A percentile compares a stretch with the other conserved stretches of the same genome.
Conservation (phyloP, 371 early-diverging fungal genomes). For the Mucor racemosus region DNA sequence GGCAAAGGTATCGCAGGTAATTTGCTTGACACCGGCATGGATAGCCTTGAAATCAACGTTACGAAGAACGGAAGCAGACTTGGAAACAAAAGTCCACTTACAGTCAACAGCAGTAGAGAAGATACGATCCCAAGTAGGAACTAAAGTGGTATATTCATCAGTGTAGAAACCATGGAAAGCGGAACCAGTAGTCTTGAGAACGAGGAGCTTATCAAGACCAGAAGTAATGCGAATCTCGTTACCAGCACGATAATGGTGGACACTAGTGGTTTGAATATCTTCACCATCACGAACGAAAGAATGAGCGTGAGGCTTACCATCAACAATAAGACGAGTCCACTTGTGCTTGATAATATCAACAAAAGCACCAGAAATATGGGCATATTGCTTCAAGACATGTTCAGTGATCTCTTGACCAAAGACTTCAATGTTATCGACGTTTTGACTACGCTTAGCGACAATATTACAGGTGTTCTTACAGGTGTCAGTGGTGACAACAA, state of each 20-base stretch:
- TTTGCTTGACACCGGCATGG: slow-evolving; percentile 61
- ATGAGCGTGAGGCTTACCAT: slow-evolving; percentile 75
- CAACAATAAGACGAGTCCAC: slow-evolving; percentile 77
- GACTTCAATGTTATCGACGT: slow-evolving; percentile 76
- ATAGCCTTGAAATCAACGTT: slow-evolving; percentile 62
- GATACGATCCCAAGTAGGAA: slow-evolving; percentile 80
- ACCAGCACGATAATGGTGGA: slow-evolving; percentile 60
- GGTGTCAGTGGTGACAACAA: slow-evolving; percentile 64
- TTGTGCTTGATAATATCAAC: slow-evolving; percentile 79
- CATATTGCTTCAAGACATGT: slow-evolving; percentile 76
- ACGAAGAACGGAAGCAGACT: slow-evolving; percentile 39
- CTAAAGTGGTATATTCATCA: slow-evolving; percentile 80
- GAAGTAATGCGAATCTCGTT: slow-evolving; percentile 61
- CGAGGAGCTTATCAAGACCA: slow-evolving; percentile 65
- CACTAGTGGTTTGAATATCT: slow-evolving; percentile 68
- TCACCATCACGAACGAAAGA: slow-evolving; percentile 83
- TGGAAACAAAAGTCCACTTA: slow-evolving; percentile 66
- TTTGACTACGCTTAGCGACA: slow-evolving; percentile 73
- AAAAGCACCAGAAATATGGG: slow-evolving; percentile 69
- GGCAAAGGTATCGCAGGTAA: slow-evolving; percentile 72
- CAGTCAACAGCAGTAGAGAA: slow-evolving; percentile 79
- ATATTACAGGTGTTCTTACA: slow-evolving; percentile 86
- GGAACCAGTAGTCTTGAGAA: slow-evolving; percentile 85
- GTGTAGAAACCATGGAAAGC: slow-evolving; percentile 78
- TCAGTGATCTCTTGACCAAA: slow-evolving; percentile 74